Evolutionary conservation across 768 basidiomycete species (phyloP), one percentile per base, ranked within the genome.

Genomic region (Mycena latifolia): DNA sequence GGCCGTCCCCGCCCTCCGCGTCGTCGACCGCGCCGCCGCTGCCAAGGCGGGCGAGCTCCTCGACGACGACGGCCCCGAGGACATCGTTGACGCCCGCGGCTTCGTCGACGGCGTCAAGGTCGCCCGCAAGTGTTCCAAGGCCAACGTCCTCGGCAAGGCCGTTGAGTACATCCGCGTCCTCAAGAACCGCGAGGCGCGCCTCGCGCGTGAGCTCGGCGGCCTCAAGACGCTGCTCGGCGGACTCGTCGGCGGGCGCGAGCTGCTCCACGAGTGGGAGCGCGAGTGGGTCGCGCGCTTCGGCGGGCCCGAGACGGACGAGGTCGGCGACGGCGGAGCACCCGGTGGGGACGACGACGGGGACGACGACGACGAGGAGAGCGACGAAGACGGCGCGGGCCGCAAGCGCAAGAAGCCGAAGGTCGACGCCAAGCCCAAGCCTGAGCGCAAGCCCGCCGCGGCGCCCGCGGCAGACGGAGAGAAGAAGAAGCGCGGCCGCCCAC

Each of bases 31-130:
- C 22, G 72, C 76, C 2, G 71, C 70, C 1, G 77, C 77, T 14
- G 70, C 71, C 24, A 77, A 78, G 22, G 77, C 75, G 24, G 73
- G 75, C 17, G 72, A 74, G 28, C 75, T 77, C 17, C 66, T 70
- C 22, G 79, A 81, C 22, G 78, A 79, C 39, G 80, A 77, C 14
- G 75, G 73, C 0, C 76, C 78, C 14, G 77, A 83, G 8, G 90
- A 92, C 70, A 80, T 86, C 2, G 87, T 93, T n/a, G 93, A 95
- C 66, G 88, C 90, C 39, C 86, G 93, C 5, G 95, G 95, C 4
- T 95, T 91, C 69, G 91, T 95, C 3, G 95, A 96, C 71, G 95
- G 95, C n/a, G 93, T 96, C 74, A 92, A 92, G 76, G 91, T 95
- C 12, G 95, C 95, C 10, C 85, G 94, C 63, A 96, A 95, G 78